Evolutionary conservation across 169 alveolate genomes (phyloP), one percentile per base, ranked within the genome.

Genomic region (Plasmodium fragile): DNA sequence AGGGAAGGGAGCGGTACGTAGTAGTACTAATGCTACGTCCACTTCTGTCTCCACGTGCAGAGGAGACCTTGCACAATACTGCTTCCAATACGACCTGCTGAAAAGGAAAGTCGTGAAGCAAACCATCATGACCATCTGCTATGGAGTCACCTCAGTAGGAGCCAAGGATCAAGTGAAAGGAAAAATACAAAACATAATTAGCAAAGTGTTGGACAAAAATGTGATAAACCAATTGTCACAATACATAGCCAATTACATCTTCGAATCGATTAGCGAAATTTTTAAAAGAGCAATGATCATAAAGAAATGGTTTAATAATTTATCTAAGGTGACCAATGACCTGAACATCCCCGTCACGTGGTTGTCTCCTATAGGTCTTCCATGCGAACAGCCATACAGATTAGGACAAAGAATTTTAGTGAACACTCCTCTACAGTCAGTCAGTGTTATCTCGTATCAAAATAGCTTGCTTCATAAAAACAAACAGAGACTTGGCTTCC

Each of bases 61-160:
- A 22, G 36, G 36, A 65, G 95, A 92, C 55, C 89, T 96, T 0
- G 99, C 98, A 18, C 81, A 95, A 11, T 81, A 95, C 39, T 96
- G 98, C 59, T 72, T 96, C 55, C 82, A 95, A 82, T 87, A 87
- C 75, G 98, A 98, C 28, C 65, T 98, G 32, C 96, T 98, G 73
- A 96, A 96, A 92, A 92, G 99, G 28, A 98, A 97, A 81, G 98
- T 98, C n/a, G 99, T 99, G 53, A 99, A 99, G 94, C 99, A 99
- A 96, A 99, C 99, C n/a, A 99, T 99, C 28, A 99, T 99, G 99
- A 99, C 99, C 41, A 98, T 99, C 30, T 99, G 99, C 45, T 99
- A 99, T 92, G 99, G 99, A 6, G 99, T 99, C 13, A 99, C 99
- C 1, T 97, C 98, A 16, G 96, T 98, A 16, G 99, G 99, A 4